Base-by-base conservation (phyloP, 352 stramenopile genomes). In the Thalassiosira exigua region DNA sequence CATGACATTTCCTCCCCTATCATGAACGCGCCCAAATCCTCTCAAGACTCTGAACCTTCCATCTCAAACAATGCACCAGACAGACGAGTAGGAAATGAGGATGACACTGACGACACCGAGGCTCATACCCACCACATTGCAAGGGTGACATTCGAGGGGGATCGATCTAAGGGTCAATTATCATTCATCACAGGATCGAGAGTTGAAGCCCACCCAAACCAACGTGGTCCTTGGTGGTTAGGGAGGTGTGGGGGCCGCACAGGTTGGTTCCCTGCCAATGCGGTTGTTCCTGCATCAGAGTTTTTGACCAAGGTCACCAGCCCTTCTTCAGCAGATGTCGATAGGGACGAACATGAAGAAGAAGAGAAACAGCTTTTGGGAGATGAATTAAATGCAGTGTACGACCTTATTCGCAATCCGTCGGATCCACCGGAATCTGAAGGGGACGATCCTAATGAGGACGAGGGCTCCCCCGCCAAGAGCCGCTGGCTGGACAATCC, bases 321-420 rank as follows among this genome's bases (percentile, higher is more conserved):
- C 33, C 51, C 39, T 4, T 32, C 56, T n/a, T 24, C 46, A 12
- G 44, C 33, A 41, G 36, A 60, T 42, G 42, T 51, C 19, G 22
- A 27, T n/a, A 19, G n/a, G 9, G 12, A 39, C 42, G 54, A 62
- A 12, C 4, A 17, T 3, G 64, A 73, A 19, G 60, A 75, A 36
- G 51, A 58, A 22, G 27, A 75, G 39, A 0, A 14, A 5, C 14
- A 59, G 19, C 51, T 85, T 22, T 78, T 69, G 17, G 29, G 69
- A 30, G 65, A 79, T 41, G 76, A 81, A 27, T 54, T 85, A 19
- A 52, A 79, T 70, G 42, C 48, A 19, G 64, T 75, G 17, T 85
- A 85, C 69, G 70, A 85, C 68, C 66, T 85, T 2, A 85, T 85
- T 75, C 64, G 76, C 22, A 81, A 73, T 74, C 76, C 76, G 19